Conservation (phyloP, 192 early-diverging fungal species). For the Mortierella alpina region DNA sequence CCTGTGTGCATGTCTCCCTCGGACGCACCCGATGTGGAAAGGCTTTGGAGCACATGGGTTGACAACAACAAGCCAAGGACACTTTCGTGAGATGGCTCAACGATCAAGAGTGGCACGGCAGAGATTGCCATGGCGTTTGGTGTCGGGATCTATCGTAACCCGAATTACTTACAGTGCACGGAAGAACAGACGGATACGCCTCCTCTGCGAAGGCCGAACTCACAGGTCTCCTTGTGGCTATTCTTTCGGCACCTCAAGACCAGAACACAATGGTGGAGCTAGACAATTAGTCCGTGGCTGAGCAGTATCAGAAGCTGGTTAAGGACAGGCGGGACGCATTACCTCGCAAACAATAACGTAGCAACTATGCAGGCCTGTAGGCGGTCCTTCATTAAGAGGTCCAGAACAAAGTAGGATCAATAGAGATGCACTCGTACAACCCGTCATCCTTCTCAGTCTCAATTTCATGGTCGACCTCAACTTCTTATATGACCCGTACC, state of each 20-base stretch:
- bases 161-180: not conserved
- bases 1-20: not conserved
- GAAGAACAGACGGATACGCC: slow-evolving; percentile 5
- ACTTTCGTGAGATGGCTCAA: not conserved
- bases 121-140: not conserved
- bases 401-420: no score
- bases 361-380: no score
- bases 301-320: not conserved
- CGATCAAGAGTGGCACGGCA: not conserved
- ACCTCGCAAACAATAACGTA: not conserved
- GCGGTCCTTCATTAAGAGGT: no score
- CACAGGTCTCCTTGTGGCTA: not conserved
- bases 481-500: no score
- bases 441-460: not conserved
- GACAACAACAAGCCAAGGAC: not conserved
- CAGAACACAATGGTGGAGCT: not conserved
- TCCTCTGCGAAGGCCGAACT: slow-evolving; percentile 7
- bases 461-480: not conserved
- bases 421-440: no score
- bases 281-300: not conserved
- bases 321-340: not conserved
- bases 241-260: not conserved
- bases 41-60: not conserved
- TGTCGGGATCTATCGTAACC: not conserved
- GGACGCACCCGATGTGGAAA: not conserved